phyloP scores from a whole-genome alignment of 2,329 filamentous ascomycete species.

The Hymenoscyphus scutula region DNA sequence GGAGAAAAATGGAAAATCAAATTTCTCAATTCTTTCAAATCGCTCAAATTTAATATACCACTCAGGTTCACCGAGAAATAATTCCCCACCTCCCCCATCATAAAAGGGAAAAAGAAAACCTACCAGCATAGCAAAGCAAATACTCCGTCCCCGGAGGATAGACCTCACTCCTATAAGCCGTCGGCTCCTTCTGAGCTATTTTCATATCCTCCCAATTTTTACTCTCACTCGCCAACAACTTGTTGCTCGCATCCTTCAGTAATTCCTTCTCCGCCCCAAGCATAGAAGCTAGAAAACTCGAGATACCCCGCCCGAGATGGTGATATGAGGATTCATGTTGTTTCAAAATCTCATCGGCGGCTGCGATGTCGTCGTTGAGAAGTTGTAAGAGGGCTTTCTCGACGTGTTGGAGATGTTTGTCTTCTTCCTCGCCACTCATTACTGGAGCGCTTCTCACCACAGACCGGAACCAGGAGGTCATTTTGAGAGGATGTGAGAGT shows the following conservation, averaged over 20 bases:
- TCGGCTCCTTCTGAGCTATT: constrained; percentile 65
- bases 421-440: constrained; percentile 43
- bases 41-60: no score
- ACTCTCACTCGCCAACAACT: constrained; percentile 72
- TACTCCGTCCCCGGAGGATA: constrained; percentile 87
- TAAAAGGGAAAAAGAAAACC: not conserved
- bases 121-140: constrained; percentile 70
- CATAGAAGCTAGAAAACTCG: constrained; percentile 80
- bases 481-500: constrained; percentile 19
- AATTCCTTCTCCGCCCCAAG: constrained; percentile 89
- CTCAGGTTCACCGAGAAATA: no score
- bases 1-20: no score
- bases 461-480: constrained; percentile 36
- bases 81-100: not conserved
- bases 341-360: constrained; percentile 70
- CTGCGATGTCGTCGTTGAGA: constrained; percentile 87
- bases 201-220: constrained; percentile 74
- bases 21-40: no score
- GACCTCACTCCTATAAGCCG: constrained; percentile 53
- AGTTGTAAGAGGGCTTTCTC: constrained; percentile 68
- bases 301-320: constrained; percentile 74
- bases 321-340: constrained; percentile 84
- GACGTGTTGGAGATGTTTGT: constrained; percentile 56
- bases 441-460: constrained; percentile 23
- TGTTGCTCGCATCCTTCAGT: constrained; percentile 76